Conservation (phyloP, 495 filamentous ascomycete genomes). For the Neurospora africana region DNA sequence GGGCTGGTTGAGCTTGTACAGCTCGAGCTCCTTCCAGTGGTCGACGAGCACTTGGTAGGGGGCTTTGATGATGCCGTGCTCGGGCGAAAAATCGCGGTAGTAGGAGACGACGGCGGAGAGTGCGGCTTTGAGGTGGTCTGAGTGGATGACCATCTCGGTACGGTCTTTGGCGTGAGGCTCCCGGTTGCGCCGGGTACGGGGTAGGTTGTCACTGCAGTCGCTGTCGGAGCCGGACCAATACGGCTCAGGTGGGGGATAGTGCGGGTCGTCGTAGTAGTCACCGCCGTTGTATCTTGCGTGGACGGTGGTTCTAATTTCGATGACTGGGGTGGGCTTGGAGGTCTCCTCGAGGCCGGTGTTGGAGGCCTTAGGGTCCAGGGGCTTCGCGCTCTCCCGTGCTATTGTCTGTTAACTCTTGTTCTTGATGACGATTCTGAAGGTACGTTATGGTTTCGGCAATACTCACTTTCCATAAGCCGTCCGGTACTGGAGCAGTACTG, state of each 20-base stretch:
- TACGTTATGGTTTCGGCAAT: neutral
- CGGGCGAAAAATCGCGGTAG: conserved; percentile 32
- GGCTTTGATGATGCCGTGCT: conserved; percentile 17
- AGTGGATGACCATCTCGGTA: conserved; percentile 28
- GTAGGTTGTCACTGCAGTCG: neutral
- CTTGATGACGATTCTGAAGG: neutral
- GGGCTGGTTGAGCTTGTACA: conserved; percentile 24
- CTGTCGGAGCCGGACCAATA: neutral
- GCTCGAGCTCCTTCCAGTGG: conserved; percentile 21
- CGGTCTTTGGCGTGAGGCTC: conserved; percentile 10
- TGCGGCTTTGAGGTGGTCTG: conserved; percentile 27
- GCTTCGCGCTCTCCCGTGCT: conserved; percentile 21
- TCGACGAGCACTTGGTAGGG: conserved; percentile 30
- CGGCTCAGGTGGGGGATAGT: neutral
- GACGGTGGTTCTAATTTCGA: neutral
- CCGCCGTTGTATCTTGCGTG: neutral
- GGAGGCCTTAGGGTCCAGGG: conserved; percentile 11
- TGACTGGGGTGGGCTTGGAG: neutral
- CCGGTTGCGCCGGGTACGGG: neutral
- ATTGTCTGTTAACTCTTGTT: neutral
- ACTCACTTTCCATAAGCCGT: conserved; percentile 19
- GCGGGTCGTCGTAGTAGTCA: neutral
- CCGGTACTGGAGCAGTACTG: conserved; percentile 14
- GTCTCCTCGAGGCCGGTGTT: neutral
- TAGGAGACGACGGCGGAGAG: conserved; percentile 29